phyloP scores from a whole-genome alignment of 2,329 filamentous ascomycete genomes.

The Aquanectria penicillioides region DNA sequence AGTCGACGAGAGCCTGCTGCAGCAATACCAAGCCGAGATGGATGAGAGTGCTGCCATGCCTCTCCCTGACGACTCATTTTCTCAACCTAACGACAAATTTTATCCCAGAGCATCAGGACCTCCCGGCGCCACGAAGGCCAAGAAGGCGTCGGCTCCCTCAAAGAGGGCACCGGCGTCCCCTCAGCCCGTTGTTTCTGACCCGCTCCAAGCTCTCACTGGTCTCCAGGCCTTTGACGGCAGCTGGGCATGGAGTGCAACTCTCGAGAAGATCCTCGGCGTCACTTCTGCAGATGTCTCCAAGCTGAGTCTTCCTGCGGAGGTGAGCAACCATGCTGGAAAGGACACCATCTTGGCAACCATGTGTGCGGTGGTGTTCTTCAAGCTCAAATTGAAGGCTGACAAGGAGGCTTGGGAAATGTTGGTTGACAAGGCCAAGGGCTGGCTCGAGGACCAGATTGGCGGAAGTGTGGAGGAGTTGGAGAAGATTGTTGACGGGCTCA shows the following conservation, averaged over 20 bases:
- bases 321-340: neutral
- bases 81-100: too few species aligned
- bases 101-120: too few species aligned
- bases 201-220: constrained; percentile 53
- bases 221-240: constrained; percentile 57
- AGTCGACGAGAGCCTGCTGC: neutral
- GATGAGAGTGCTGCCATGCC: neutral
- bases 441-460: constrained; percentile 50
- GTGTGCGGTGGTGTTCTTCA: constrained; percentile 51
- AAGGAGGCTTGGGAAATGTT: constrained; percentile 72
- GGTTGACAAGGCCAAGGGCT: constrained; percentile 66
- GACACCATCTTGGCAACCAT: constrained; percentile 41
- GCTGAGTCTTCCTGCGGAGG: constrained; percentile 12
- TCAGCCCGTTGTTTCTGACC: too few species aligned
- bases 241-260: constrained; percentile 43
- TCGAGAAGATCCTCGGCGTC: constrained; percentile 43
- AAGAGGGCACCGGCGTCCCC: neutral
- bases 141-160: neutral
- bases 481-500: constrained; percentile 25
- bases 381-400: constrained; percentile 53
- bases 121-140: neutral
- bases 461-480: constrained; percentile 27
- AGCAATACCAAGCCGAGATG: neutral
- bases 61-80: neutral
- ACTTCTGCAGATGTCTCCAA: constrained; percentile 5